A percentile compares a stretch with the other conserved stretches of the same genome.
These are phyloP conservation scores for Carex littledalei DNA, from an alignment of 176 grass and related monocot species.

Conservation along the genomic window DNA sequence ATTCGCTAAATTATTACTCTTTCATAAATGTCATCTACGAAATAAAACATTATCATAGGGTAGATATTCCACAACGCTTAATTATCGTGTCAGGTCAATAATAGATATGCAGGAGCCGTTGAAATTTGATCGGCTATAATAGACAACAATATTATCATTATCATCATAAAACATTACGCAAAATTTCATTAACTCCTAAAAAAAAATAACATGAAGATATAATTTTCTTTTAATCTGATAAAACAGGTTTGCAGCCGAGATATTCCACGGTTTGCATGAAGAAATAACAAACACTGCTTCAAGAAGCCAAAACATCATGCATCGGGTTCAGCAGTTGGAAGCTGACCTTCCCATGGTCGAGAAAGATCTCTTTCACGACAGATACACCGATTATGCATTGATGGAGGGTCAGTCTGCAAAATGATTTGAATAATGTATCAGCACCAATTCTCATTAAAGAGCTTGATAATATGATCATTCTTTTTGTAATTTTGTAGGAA, in stretches of 20 bases:
- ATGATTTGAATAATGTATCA: neutral
- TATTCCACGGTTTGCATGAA: slow-evolving; percentile 72
- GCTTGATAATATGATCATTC: slow-evolving; percentile 1
- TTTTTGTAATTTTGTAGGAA: slow-evolving; percentile 37
- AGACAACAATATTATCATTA: neutral
- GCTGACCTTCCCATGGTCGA: slow-evolving; percentile 52
- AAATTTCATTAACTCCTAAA: neutral
- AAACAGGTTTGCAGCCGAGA: slow-evolving; percentile 52
- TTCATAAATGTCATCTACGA: neutral
- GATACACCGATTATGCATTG: slow-evolving; percentile 43
- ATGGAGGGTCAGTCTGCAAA: slow-evolving; percentile 40
- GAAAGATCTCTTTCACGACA: slow-evolving; percentile 35
- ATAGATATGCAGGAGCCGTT: neutral
- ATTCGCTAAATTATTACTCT: slow-evolving; percentile 1
- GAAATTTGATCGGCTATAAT: neutral
- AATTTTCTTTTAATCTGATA: neutral
- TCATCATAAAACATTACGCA: neutral
- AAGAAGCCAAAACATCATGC: slow-evolving; percentile 51
- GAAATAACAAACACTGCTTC: slow-evolving; percentile 58
- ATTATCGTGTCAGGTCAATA: slow-evolving; percentile 4
- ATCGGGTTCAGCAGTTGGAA: slow-evolving; percentile 75
- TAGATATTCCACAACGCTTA: neutral
- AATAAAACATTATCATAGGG: neutral
- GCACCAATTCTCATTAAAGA: neutral
- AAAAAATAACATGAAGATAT: neutral